phyloP scores from a whole-genome alignment of 148 eudicot genomes.

The Nyssa sinensis region DNA sequence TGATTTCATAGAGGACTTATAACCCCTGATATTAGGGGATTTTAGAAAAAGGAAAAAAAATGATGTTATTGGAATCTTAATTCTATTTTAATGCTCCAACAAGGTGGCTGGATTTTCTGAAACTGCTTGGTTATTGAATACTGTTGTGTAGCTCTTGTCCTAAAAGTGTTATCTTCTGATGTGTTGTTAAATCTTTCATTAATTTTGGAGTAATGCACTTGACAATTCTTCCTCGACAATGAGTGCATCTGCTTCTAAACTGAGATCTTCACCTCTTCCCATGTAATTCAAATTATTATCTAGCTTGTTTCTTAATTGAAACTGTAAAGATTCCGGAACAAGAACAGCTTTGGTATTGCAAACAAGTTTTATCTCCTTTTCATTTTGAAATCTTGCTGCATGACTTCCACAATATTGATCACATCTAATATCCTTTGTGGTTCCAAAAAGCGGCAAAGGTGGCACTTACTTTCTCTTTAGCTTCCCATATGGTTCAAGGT shows the following conservation, averaged over 20 bases:
- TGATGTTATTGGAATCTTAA: constrained; percentile 15
- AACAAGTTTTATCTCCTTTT: neutral
- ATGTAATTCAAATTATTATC: neutral
- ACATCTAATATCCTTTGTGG: neutral
- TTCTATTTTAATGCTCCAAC: neutral
- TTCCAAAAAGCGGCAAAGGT: neutral
- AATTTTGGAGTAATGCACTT: neutral
- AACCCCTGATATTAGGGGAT: constrained; percentile 7
- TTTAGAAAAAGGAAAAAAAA: neutral
- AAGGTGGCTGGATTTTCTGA: constrained; percentile 8
- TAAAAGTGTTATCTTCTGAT: neutral
- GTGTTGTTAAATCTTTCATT: neutral
- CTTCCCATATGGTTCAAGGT: neutral
- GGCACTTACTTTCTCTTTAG: neutral
- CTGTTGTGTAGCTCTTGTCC: neutral
- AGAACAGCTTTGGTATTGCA: neutral
- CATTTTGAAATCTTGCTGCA: neutral
- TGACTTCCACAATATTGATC: neutral
- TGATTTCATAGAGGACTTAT: constrained; percentile 27
- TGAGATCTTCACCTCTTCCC: neutral
- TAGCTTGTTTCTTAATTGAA: neutral
- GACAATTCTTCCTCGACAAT: neutral
- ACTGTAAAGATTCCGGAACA: neutral
- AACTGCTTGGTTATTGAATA: neutral
- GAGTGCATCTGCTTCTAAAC: neutral